These are phyloP conservation scores for Euryodendron excelsum DNA, from an alignment of 148 eudicot species.

Conservation along the genomic window DNA sequence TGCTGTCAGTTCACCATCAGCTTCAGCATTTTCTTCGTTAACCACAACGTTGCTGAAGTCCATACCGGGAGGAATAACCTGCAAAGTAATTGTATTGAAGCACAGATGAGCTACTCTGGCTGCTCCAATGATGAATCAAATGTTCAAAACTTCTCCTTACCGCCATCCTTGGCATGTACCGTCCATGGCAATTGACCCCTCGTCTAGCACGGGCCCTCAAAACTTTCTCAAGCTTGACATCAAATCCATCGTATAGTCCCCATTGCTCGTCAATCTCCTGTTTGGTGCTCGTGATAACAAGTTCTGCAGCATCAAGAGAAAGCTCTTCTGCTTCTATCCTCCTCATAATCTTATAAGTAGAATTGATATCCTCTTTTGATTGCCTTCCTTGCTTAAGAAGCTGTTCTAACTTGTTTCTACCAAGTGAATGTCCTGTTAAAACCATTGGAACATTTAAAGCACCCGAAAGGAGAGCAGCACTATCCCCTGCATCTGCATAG, in stretches of 20 bases:
- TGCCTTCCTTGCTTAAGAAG: slow-evolving; percentile 77
- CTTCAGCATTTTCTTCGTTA: slow-evolving; percentile 54
- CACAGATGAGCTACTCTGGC: not conserved
- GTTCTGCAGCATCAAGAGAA: slow-evolving; percentile 76
- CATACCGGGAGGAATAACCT: slow-evolving; percentile 88
- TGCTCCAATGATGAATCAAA: not conserved
- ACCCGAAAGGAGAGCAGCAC: slow-evolving; percentile 83
- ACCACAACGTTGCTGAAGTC: slow-evolving; percentile 69
- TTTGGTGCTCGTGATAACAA: slow-evolving; percentile 71
- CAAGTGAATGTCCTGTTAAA: slow-evolving; percentile 77
- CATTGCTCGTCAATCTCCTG: slow-evolving; percentile 86
- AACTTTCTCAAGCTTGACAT: slow-evolving; percentile 73
- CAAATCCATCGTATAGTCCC: slow-evolving; percentile 79
- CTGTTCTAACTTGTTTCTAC: slow-evolving; percentile 74
- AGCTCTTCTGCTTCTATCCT: slow-evolving; percentile 83
- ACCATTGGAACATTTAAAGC: slow-evolving; percentile 82
- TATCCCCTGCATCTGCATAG: slow-evolving; percentile 83
- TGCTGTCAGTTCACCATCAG: slow-evolving; percentile 52
- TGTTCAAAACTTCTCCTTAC: slow-evolving; percentile 31
- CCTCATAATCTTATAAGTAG: slow-evolving; percentile 73
- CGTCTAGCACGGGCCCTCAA: slow-evolving; percentile 71
- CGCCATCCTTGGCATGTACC: slow-evolving; percentile 81
- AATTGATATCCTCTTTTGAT: slow-evolving; percentile 76
- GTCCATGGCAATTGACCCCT: slow-evolving; percentile 69
- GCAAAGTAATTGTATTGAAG: slow-evolving; percentile 8